Evolutionary conservation across 768 basidiomycete species (phyloP).

Genomic region (Kwoniella europaea): DNA sequence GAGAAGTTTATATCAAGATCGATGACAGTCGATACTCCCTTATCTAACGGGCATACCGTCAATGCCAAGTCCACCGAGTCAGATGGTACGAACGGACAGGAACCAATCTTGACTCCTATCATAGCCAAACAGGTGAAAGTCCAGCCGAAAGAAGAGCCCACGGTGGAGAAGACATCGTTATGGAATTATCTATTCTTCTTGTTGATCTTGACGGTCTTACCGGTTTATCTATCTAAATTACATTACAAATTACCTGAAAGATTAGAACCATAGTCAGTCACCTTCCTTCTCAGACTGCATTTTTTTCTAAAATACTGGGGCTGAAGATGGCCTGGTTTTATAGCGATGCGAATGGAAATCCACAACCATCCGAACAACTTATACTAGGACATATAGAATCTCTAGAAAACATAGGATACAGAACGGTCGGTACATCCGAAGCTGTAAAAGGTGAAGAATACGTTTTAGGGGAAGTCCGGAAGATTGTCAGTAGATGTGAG

Average conservation of each 20-base stretch:
- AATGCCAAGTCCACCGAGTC: background rate
- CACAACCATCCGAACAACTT: slow-evolving; percentile 46
- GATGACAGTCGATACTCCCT: slow-evolving; percentile 6
- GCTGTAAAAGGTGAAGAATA: slow-evolving; percentile 83
- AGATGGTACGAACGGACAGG: background rate
- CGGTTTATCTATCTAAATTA: slow-evolving; percentile 22
- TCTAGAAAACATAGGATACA: slow-evolving; percentile 81
- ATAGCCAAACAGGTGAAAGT: background rate
- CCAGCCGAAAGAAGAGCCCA: slow-evolving; percentile 13
- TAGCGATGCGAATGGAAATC: slow-evolving; percentile 40
- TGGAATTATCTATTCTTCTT: slow-evolving; percentile 24
- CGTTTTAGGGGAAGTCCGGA: slow-evolving; percentile 72
- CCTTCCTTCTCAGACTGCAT: background rate
- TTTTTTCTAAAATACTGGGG: background rate
- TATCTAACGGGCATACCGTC: background rate
- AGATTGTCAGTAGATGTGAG: slow-evolving; percentile 70
- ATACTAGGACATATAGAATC: slow-evolving; percentile 47
- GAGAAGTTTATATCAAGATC: background rate
- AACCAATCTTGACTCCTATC: slow-evolving; percentile 1
- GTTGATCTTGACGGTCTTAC: slow-evolving; percentile 26
- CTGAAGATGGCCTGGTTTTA: background rate
- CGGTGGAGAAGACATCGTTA: background rate
- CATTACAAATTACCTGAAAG: slow-evolving; percentile 33
- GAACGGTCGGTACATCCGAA: slow-evolving; percentile 88
- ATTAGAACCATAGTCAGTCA: slow-evolving; percentile 17